Percentiles rank a stretch among this genome's conserved stretches.
phyloP scores from a whole-genome alignment of 441 rosid species.

The Eruca vesicaria region DNA sequence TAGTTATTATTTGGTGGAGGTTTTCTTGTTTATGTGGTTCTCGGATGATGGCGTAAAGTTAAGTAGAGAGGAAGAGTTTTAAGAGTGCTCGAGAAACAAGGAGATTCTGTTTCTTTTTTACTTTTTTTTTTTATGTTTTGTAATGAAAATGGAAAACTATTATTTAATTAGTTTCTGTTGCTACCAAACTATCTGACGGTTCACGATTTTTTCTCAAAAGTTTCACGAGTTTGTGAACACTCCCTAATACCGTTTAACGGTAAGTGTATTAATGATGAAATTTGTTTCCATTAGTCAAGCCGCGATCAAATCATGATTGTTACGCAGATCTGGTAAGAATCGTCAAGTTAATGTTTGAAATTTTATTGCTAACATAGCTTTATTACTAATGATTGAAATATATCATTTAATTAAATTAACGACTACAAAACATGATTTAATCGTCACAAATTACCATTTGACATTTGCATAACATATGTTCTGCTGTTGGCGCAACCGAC shows the following conservation, averaged over 20 bases:
- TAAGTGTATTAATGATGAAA: neutral
- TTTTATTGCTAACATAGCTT: neutral
- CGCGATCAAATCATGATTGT: neutral
- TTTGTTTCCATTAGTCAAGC: neutral
- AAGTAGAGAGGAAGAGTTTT: slow-evolving; percentile 18
- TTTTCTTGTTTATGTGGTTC: neutral
- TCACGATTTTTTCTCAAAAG: neutral
- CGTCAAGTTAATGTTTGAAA: neutral
- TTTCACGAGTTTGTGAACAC: neutral
- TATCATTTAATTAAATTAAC: neutral
- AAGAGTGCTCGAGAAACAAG: slow-evolving; percentile 23
- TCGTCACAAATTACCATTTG: no score
- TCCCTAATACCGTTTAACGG: neutral
- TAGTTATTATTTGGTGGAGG: no score
- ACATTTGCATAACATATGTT: neutral
- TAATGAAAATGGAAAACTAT: neutral
- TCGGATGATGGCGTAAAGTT: slow-evolving; percentile 28
- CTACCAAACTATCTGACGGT: neutral
- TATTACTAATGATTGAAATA: neutral
- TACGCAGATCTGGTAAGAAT: neutral
- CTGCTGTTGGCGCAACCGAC: neutral
- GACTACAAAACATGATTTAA: neutral
- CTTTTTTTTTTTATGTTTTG: neutral
- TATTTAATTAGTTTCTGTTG: neutral
- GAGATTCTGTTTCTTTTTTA: slow-evolving; percentile 17